phyloP scores from a whole-genome alignment of 2,329 filamentous ascomycete species.

The Aspergillus transmontanensis region DNA sequence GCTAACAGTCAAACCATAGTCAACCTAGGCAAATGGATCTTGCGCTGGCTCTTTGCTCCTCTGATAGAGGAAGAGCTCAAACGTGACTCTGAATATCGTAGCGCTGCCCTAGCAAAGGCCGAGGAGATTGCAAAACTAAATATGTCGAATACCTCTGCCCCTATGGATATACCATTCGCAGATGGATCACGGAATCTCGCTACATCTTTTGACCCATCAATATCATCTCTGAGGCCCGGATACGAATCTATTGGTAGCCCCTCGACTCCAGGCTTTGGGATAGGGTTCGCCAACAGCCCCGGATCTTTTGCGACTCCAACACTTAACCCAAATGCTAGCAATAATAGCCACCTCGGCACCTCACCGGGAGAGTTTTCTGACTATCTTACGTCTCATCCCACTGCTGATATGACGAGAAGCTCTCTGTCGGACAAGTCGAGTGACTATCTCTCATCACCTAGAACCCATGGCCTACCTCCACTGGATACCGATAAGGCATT shows the following conservation, averaged over 20 bases:
- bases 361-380: slow-evolving; percentile 37
- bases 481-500: slow-evolving; percentile 53
- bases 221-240: slow-evolving; percentile 61
- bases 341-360: slow-evolving; percentile 34
- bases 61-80: slow-evolving; percentile 88
- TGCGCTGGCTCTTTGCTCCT: slow-evolving; percentile 87
- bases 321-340: slow-evolving; percentile 19
- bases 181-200: slow-evolving; percentile 29
- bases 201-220: slow-evolving; percentile 36
- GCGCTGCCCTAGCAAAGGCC: slow-evolving; percentile 64
- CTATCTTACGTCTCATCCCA: slow-evolving; percentile 53
- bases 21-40: slow-evolving; percentile 94
- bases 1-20: slow-evolving; percentile 55
- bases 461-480: slow-evolving; percentile 51
- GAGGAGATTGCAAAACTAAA: slow-evolving; percentile 61
- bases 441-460: slow-evolving; percentile 74
- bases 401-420: slow-evolving; percentile 48
- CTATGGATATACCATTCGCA: slow-evolving; percentile 58
- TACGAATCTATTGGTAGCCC: slow-evolving; percentile 64
- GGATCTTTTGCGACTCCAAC: slow-evolving; percentile 41
- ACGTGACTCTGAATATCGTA: slow-evolving; percentile 74
- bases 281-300: slow-evolving; percentile 72
- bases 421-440: slow-evolving; percentile 62
- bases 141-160: slow-evolving; percentile 61
- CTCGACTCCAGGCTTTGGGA: slow-evolving; percentile 75